These are phyloP conservation scores for Kwoniella europaea DNA, from an alignment of 768 basidiomycete genomes.

Conservation along the genomic window DNA sequence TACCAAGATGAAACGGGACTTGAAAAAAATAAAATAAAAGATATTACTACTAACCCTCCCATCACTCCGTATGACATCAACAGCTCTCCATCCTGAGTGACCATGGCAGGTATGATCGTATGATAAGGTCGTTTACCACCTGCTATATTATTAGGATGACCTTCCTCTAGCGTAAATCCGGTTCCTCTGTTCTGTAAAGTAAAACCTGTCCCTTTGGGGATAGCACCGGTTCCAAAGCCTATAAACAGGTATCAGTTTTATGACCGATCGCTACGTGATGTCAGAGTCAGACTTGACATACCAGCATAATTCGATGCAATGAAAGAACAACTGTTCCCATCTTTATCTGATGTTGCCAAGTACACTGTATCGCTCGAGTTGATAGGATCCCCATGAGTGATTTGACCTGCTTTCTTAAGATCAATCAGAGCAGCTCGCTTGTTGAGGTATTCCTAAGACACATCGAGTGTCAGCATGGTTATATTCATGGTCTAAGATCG, in stretches of 20 bases:
- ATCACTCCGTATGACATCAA: slow-evolving; percentile 69
- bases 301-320: slow-evolving; percentile 58
- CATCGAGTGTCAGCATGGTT: neutral
- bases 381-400: slow-evolving; percentile 77
- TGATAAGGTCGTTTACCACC: slow-evolving; percentile 89
- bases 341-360: slow-evolving; percentile 73
- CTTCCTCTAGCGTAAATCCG: slow-evolving; percentile 76
- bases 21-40: neutral
- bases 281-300: slow-evolving; percentile 13
- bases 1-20: too few species aligned
- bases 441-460: slow-evolving; percentile 75
- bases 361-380: slow-evolving; percentile 93
- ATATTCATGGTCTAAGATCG: too few species aligned
- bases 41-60: slow-evolving; percentile 57
- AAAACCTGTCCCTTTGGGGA: slow-evolving; percentile 94
- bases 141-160: slow-evolving; percentile 82
- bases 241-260: too few species aligned
- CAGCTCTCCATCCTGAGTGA: slow-evolving; percentile 41
- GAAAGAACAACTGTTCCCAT: slow-evolving; percentile 60
- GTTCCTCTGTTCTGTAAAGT: slow-evolving; percentile 93
- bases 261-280: too few species aligned
- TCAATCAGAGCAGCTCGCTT: slow-evolving; percentile 81
- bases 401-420: slow-evolving; percentile 69
- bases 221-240: slow-evolving; percentile 87
- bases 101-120: slow-evolving; percentile 69